Evolutionary conservation across 176 grass and related monocot genomes (phyloP), one percentile per base, ranked within the genome.

Genomic region (Triticum turgidum): DNA sequence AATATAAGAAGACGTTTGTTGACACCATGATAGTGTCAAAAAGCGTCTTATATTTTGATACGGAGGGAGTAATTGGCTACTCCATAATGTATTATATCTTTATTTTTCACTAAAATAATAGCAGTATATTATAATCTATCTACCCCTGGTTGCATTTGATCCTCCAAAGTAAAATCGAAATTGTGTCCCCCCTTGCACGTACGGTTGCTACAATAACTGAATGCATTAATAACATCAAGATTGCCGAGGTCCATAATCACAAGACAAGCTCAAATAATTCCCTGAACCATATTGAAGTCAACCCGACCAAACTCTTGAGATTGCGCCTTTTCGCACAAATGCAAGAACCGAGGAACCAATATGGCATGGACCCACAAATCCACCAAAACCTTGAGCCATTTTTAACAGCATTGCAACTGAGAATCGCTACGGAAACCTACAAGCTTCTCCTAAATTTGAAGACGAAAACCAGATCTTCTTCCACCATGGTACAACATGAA

Each of bases 221-320:
- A 49, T 49, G 69, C 61, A 85, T 84, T 80, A 88, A 77, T 73
- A 85, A 76, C 73, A 83, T 83, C 38, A 77, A 77, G 49, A 49
- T 77, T 86, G 63, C 67, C 47, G 52, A 82, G 79, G 38, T 77
- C 83, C 78, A 77, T 76, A 47, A 86, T 58, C 73, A 82, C 64
- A 78, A 90, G 52, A 86, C 64, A 78, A 86, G 39, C 64, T 51
- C 27, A 77, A 71, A 86, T 33, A 44, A 90, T 83, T 42, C 56
- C 79, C 71, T 78, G 38, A 59, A 63, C 52, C 39, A 71, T 30
- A 82, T 65, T 51, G 82, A 88, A 78, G 90, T 91, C 90, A 91
- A 85, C 70, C 86, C 82, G 64, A 65, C 54, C 30, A 47, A 82
- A 71, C 18, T 81, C 51, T 65, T 42, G 37, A 65, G 18, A 38